Evolutionary conservation across 371 early-diverging fungal genomes (phyloP).

Genomic region (Mortierella sp.): DNA sequence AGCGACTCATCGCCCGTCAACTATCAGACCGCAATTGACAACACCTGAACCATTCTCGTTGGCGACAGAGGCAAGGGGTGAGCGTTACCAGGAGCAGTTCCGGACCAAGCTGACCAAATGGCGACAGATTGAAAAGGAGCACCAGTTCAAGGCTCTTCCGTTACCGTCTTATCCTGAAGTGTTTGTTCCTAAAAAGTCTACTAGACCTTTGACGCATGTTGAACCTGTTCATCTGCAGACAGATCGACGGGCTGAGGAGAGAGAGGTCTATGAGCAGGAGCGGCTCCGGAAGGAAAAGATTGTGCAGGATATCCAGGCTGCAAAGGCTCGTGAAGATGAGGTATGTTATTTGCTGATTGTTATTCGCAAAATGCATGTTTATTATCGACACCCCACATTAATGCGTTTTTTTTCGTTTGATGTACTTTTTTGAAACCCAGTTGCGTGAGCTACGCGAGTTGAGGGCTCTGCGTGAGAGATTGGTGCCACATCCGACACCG

Average conservation of each 20-base stretch:
- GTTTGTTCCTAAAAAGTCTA: conserved; percentile 44
- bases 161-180: conserved; percentile 31
- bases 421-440: neutral
- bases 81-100: conserved; percentile 43
- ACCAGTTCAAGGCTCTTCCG: conserved; percentile 37
- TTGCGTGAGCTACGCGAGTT: conserved; percentile 33
- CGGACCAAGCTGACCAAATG: conserved; percentile 28
- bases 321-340: conserved; percentile 53
- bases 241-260: conserved; percentile 30
- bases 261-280: conserved; percentile 29
- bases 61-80: conserved; percentile 34
- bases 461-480: conserved; percentile 23
- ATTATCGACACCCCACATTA: neutral
- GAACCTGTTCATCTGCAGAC: conserved; percentile 23
- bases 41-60: conserved; percentile 46
- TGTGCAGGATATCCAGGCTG: conserved; percentile 29
- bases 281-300: conserved; percentile 32
- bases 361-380: neutral
- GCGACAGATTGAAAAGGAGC: conserved; percentile 45
- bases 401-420: neutral
- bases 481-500: conserved; percentile 38
- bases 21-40: conserved; percentile 24
- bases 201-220: conserved; percentile 30
- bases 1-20: neutral
- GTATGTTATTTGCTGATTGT: conserved; percentile 7